These are phyloP conservation scores for Inga oerstediana DNA, from an alignment of 306 rosid species.

Conservation along the genomic window DNA sequence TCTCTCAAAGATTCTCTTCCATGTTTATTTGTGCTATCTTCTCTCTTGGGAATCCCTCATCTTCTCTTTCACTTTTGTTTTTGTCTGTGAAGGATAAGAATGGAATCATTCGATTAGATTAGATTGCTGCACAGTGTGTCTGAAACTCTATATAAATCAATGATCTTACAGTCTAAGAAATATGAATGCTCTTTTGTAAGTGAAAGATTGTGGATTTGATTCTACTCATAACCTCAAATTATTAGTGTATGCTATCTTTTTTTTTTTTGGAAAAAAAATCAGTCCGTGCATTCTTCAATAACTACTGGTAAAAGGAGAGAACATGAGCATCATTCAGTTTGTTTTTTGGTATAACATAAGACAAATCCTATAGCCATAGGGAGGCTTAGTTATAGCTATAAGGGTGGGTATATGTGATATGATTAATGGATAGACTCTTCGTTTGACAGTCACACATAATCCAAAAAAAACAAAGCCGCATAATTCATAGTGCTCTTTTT, in stretches of 20 bases:
- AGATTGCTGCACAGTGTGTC: constrained; percentile 17
- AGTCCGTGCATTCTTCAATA: neutral
- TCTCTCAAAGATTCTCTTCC: constrained; percentile 39
- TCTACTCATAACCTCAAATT: too few species aligned
- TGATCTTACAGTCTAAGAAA: too few species aligned
- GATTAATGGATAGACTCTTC: neutral
- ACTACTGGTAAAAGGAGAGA: neutral
- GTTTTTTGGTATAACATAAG: neutral
- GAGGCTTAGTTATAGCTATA: neutral
- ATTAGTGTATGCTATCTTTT: too few species aligned
- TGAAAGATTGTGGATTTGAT: too few species aligned
- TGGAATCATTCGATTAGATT: neutral
- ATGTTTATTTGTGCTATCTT: constrained; percentile 29
- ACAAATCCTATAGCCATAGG: neutral
- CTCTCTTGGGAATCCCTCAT: neutral
- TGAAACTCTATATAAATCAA: too few species aligned
- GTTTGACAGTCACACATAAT: neutral
- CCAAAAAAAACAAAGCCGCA: neutral
- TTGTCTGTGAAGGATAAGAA: constrained; percentile 5
- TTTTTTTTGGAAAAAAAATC: too few species aligned
- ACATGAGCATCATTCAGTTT: neutral
- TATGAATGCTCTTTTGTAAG: too few species aligned
- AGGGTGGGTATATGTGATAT: neutral
- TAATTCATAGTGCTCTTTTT: neutral
- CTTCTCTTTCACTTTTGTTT: neutral